phyloP scores from a whole-genome alignment of 371 early-diverging fungal genomes.

The Mucor velutinosus region DNA sequence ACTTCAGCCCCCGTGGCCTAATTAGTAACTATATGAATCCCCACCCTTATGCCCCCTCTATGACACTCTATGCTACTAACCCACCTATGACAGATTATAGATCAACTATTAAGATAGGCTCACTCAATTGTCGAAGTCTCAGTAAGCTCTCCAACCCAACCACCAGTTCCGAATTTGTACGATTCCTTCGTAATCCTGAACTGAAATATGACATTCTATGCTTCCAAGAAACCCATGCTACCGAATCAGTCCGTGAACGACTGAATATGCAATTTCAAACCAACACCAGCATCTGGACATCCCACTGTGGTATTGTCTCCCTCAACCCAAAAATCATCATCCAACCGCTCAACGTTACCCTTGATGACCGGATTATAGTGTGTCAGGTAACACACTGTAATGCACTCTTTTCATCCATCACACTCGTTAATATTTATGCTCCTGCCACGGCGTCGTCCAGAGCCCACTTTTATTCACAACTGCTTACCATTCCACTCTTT shows the following conservation, averaged over 20 bases:
- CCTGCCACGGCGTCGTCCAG: not conserved
- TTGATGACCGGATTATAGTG: not conserved
- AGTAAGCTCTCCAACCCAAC: not conserved
- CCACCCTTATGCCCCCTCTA: not conserved
- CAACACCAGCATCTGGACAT: not conserved
- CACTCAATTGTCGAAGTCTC: conserved; percentile 11
- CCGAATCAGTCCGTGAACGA: not conserved
- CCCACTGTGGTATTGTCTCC: conserved; percentile 7
- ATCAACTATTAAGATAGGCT: not conserved
- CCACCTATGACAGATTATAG: not conserved
- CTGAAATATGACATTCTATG: not conserved
- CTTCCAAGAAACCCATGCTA: conserved; percentile 12
- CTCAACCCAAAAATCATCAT: not conserved
- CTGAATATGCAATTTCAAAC: not conserved
- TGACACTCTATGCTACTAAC: not conserved
- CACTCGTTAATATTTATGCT: conserved; percentile 11
- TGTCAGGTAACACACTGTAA: not conserved
- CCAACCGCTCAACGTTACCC: not conserved
- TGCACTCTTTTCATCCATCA: not conserved
- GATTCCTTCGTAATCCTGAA: not conserved
- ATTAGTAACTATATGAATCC: not conserved
- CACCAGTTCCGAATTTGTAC: not conserved
- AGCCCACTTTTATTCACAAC: not conserved
- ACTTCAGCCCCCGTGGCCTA: not conserved
- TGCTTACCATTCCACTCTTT: not conserved